Conservation (phyloP, 305 asterid genomes). For the Nicotiana rustica region DNA sequence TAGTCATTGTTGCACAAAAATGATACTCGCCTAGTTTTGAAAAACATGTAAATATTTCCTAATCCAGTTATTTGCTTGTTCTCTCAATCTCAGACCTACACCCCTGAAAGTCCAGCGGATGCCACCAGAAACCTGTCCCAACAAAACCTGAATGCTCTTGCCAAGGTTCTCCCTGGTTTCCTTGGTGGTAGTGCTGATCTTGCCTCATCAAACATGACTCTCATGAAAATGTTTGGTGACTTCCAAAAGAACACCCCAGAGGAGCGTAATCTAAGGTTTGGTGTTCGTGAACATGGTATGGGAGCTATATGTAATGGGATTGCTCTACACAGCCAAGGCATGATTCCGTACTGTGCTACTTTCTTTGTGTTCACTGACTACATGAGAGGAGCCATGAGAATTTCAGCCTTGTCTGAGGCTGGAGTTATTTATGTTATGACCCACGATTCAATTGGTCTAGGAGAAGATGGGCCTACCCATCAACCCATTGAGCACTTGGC, state of each 20-base stretch:
- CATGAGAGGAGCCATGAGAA: conserved; percentile 93
- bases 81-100: conserved; percentile 65
- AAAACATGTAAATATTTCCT: conserved; percentile 8
- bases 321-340: conserved; percentile 85
- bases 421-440: conserved; percentile 95
- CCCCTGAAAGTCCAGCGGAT: conserved; percentile 88
- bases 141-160: conserved; percentile 80
- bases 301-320: conserved; percentile 96
- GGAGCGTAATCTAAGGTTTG: conserved; percentile 90
- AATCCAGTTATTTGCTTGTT: conserved; percentile 31
- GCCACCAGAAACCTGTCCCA: conserved; percentile 94
- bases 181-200: conserved; percentile 98
- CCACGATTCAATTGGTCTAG: conserved; percentile 95
- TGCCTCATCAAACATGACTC: conserved; percentile 93
- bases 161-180: conserved; percentile 85
- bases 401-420: conserved; percentile 76
- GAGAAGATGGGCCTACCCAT: conserved; percentile 99
- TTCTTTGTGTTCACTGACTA: conserved; percentile 95
- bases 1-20: background rate
- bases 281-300: conserved; percentile 96
- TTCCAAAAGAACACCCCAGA: conserved; percentile 90
- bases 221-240: conserved; percentile 79
- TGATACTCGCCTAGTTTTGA: background rate
- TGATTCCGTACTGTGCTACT: conserved; percentile 91
- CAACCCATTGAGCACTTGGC: conserved; percentile 97